Evolutionary conservation across 139 green algal genomes (phyloP).

Genomic region (Chlorella sp.): DNA sequence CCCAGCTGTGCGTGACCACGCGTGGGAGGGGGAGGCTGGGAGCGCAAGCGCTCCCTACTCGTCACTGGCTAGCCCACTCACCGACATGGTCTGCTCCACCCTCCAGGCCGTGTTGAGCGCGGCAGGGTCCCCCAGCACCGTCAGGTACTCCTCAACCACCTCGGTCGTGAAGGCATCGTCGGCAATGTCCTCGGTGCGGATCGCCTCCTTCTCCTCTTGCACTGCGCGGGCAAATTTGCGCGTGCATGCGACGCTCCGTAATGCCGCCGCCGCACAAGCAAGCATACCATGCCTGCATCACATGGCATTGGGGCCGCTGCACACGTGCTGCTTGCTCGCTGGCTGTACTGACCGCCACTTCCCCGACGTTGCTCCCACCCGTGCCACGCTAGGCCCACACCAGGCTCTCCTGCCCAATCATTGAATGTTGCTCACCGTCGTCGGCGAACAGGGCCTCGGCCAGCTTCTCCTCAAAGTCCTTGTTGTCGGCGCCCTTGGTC

Average conservation of each 20-base stretch:
- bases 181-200: slow-evolving; percentile 18
- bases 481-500: slow-evolving; percentile 22
- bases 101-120: slow-evolving; percentile 37
- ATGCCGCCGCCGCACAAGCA: too few species aligned
- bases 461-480: slow-evolving; percentile 54
- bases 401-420: slow-evolving; percentile 13
- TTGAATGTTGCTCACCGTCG: slow-evolving; percentile 29
- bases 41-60: too few species aligned
- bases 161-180: slow-evolving; percentile 56
- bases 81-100: slow-evolving; percentile 24
- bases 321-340: too few species aligned
- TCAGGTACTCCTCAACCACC: slow-evolving; percentile 42
- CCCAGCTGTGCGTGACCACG: too few species aligned
- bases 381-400: background rate
- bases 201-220: background rate
- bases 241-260: too few species aligned
- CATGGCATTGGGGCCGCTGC: too few species aligned
- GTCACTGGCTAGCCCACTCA: too few species aligned
- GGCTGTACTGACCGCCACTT: too few species aligned
- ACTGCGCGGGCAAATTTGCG: too few species aligned
- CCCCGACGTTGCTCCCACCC: too few species aligned
- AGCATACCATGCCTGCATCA: too few species aligned
- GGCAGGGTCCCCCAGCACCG: slow-evolving; percentile 26
- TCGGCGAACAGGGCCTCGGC: slow-evolving; percentile 44
- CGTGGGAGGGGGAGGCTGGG: too few species aligned